Evolutionary conservation across 768 basidiomycete species (phyloP).

Genomic region (Mycena galopus): DNA sequence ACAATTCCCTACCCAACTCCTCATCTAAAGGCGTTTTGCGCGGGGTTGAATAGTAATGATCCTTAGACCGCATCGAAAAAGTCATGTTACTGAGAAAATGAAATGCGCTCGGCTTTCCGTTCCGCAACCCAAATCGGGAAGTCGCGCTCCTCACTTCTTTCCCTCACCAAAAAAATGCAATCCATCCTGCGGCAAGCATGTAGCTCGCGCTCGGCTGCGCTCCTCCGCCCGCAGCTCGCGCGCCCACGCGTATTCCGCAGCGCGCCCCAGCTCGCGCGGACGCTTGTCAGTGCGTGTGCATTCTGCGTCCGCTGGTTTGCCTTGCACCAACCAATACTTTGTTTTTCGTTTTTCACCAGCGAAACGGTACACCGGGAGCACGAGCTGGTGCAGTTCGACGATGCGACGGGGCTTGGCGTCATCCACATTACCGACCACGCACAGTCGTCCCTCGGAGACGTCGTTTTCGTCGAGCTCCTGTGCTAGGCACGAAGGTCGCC

Average conservation of each 20-base stretch:
- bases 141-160: neutral
- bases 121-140: constrained; percentile 12
- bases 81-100: neutral
- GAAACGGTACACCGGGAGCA: constrained; percentile 90
- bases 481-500: constrained; percentile 68
- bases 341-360: constrained; percentile 56
- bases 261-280: constrained; percentile 55
- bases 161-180: constrained; percentile 52
- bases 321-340: neutral
- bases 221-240: constrained; percentile 40
- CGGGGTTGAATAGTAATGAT: constrained; percentile 34
- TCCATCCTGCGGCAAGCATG: constrained; percentile 50
- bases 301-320: neutral
- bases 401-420: constrained; percentile 79
- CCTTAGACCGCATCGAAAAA: neutral
- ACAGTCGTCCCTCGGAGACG: constrained; percentile 92
- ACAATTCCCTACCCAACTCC: constrained; percentile 33
- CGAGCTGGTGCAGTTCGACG: constrained; percentile 87
- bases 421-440: constrained; percentile 94
- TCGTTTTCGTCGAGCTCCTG: constrained; percentile 95
- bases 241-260: constrained; percentile 41
- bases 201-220: constrained; percentile 34
- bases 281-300: constrained; percentile 69
- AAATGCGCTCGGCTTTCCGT: neutral
- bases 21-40: constrained; percentile 25